Conservation (phyloP, 2,329 filamentous ascomycete species). For the Pseudocercospora cruenta region DNA sequence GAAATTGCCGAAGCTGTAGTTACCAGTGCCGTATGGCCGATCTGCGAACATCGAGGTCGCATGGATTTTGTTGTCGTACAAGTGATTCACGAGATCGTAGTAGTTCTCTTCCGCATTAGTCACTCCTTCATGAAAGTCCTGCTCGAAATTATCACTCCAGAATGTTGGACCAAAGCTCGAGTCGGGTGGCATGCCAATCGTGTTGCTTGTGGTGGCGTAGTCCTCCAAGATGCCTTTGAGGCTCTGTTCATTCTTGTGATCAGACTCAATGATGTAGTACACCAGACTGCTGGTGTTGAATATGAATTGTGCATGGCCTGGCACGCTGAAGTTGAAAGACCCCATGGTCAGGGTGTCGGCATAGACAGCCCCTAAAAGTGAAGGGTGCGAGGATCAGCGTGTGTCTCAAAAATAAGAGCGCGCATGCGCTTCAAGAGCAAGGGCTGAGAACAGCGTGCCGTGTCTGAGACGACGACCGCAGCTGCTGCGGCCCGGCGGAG, state of each 20-base stretch:
- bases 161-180: neutral
- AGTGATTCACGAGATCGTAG: neutral
- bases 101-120: neutral
- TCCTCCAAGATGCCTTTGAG: neutral
- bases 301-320: neutral
- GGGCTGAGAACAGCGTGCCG: too few species aligned
- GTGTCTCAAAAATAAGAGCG: too few species aligned
- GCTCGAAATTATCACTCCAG: neutral
- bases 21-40: neutral
- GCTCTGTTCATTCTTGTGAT: neutral
- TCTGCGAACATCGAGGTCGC: neutral
- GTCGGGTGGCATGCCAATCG: neutral
- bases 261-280: neutral
- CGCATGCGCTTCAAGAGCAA: too few species aligned
- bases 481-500: too few species aligned
- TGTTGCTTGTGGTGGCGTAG: neutral
- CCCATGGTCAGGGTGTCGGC: neutral
- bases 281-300: neutral
- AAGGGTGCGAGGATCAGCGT: too few species aligned
- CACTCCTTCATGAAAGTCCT: constrained; percentile 1
- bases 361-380: neutral
- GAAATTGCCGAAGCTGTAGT: neutral
- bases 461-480: too few species aligned
- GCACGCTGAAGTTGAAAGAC: neutral
- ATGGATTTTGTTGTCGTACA: neutral